phyloP scores from a whole-genome alignment of 140 eudicot species.

The Artemisia princeps region DNA sequence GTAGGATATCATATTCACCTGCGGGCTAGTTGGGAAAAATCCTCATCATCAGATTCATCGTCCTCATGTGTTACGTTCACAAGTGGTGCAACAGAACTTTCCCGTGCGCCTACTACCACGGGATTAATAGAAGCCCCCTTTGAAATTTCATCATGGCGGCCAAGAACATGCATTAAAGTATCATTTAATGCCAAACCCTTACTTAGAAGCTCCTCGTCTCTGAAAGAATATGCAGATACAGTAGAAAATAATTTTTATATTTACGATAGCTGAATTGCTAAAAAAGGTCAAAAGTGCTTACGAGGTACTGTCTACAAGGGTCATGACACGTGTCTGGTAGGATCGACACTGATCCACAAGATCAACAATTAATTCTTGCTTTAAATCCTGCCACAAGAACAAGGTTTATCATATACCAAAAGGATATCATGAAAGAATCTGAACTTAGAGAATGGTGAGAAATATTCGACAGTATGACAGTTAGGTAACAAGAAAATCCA shows the following conservation, averaged over 20 bases:
- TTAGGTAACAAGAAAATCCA: too few relatives aligned
- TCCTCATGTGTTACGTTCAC: conserved; percentile 26
- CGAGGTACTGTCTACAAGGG: conserved; percentile 57
- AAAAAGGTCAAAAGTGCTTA: conserved; percentile 27
- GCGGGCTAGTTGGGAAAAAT: too few relatives aligned
- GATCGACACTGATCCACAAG: conserved; percentile 71
- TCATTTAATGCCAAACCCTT: conserved; percentile 70
- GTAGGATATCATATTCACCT: too few relatives aligned
- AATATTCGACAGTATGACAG: too few relatives aligned
- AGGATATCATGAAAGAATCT: too few relatives aligned
- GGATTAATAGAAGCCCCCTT: background rate
- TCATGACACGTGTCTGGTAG: conserved; percentile 65
- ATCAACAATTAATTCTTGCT: conserved; percentile 73
- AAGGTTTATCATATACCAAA: too few relatives aligned
- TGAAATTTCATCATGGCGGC: background rate
- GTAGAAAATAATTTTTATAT: background rate
- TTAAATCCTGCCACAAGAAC: conserved; percentile 31
- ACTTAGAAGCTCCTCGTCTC: conserved; percentile 62
- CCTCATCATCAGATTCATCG: too few relatives aligned
- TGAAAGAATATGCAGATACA: conserved; percentile 8
- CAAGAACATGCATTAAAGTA: conserved; percentile 60
- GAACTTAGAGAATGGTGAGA: too few relatives aligned
- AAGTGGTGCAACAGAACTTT: conserved; percentile 44
- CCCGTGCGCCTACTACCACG: conserved; percentile 6
- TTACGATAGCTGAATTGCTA: background rate